Conservation (phyloP, 345 rosid genomes). For the Eucalyptus melliodora region DNA sequence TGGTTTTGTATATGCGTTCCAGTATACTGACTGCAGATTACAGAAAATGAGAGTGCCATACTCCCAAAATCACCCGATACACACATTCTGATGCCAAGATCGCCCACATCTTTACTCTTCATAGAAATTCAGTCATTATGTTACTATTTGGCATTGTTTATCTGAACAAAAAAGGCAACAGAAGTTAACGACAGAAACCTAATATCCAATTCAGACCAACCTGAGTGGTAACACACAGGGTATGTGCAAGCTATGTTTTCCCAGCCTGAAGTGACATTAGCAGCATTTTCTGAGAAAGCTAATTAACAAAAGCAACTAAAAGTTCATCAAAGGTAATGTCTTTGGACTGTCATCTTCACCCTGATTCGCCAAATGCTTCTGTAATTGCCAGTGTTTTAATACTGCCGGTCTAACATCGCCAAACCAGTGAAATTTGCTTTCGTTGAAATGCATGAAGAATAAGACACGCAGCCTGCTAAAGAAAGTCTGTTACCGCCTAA, state of each 20-base stretch:
- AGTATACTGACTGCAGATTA: background rate
- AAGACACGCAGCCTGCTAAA: accelerated
- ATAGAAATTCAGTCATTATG: no score
- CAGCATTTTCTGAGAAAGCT: background rate
- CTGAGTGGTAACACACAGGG: slow-evolving; percentile 93
- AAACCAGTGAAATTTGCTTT: background rate
- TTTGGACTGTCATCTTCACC: background rate
- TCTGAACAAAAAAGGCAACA: background rate
- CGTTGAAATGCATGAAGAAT: no score
- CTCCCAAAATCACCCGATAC: background rate
- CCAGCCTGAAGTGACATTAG: slow-evolving; percentile 47
- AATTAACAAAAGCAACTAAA: background rate
- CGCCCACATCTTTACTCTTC: no score
- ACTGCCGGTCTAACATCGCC: background rate
- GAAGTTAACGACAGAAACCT: background rate
- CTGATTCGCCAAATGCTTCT: background rate
- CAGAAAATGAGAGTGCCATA: background rate
- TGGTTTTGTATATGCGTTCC: background rate
- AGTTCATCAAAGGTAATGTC: background rate
- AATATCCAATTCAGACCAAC: slow-evolving; percentile 13
- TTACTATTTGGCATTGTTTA: background rate
- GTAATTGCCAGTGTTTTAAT: background rate
- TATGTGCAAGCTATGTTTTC: slow-evolving; percentile 85
- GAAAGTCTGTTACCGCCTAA: accelerated
- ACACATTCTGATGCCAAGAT: background rate